phyloP scores from a whole-genome alignment of 495 filamentous ascomycete genomes.

The Neurospora pannonica region DNA sequence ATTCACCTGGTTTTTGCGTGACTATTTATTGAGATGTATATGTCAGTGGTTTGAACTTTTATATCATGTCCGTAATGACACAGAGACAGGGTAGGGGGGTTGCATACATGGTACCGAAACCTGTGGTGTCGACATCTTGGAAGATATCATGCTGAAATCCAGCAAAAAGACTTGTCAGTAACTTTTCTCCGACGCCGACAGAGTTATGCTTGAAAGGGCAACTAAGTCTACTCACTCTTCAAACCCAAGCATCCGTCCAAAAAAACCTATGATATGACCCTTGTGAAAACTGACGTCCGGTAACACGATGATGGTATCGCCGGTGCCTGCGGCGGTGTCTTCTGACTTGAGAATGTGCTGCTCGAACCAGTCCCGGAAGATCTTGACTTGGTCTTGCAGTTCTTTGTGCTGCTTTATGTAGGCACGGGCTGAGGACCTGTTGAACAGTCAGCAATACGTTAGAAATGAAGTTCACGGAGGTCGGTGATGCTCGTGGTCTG shows the following conservation, averaged over 20 bases:
- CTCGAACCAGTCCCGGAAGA: constrained; percentile 11
- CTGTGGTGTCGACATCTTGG: background rate
- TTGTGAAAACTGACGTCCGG: constrained; percentile 2
- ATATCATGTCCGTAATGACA: too few species aligned
- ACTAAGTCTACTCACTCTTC: background rate
- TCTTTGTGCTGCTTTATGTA: background rate
- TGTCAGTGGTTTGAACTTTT: background rate
- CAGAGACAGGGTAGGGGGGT: background rate
- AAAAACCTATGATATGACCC: background rate
- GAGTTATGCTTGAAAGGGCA: background rate
- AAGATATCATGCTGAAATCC: background rate
- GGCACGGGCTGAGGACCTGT: constrained; percentile 8
- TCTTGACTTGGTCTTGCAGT: background rate
- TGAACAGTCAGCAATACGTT: background rate
- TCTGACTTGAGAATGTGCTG: constrained; percentile 3
- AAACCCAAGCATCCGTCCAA: background rate
- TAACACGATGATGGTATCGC: constrained; percentile 11
- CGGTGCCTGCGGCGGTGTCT: background rate
- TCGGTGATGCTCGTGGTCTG: background rate
- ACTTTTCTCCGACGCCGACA: background rate
- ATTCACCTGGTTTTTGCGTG: background rate
- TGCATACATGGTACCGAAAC: background rate
- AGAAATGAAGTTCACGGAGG: too few species aligned
- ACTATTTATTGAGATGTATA: background rate
- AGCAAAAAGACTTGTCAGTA: background rate